Base-by-base conservation (phyloP, 164 flowering plant species). In the Platanus orientalis region DNA sequence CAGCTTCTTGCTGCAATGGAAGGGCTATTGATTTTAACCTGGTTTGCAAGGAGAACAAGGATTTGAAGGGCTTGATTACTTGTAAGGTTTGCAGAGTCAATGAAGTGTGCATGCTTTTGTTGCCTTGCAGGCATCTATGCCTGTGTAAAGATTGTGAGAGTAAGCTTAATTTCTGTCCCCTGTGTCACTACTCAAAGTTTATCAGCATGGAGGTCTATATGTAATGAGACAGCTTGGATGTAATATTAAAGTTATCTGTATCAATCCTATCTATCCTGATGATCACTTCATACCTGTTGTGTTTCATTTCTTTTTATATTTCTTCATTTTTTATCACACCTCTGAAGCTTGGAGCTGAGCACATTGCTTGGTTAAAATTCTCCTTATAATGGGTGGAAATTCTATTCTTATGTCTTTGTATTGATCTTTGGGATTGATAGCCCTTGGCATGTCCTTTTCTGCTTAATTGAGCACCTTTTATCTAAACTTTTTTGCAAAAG, bases 101-200 rank as follows among this genome's bases (percentile, higher is more conserved):
- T 58, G 86, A 83, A 51, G 88, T 80, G 0, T 77, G 87, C 81
- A 85, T 86, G 88, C 84, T 91, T 69, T 76, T 87, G 75, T 71
- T 89, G 63, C 97, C 97, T 39, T 92, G 97, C 81, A 83, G 86
- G 83, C 97, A 92, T 77, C 83, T 92, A 21, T 89, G 97, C 61
- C 69, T 89, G 28, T 92, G 97, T 81, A 92, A 83, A 71, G 84
- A 79, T 28, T 92, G 97, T 79, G 96, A 89, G 73, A 80, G 83
- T 70, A 84, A 80, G 79, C 77, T 85, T 59, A 87, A 88, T 72
- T 63, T 69, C 54, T 88, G 93, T 61, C 97, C 97, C 21, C 17
- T 88, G 61, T 91, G 95, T 67, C 89, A 80, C 60, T 76, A 87
- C 47, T 84, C 88, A 5, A 88, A 88, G 76, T 80, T 74, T 55